phyloP scores from a whole-genome alignment of 306 rosid species.

The Fragaria ananassa region DNA sequence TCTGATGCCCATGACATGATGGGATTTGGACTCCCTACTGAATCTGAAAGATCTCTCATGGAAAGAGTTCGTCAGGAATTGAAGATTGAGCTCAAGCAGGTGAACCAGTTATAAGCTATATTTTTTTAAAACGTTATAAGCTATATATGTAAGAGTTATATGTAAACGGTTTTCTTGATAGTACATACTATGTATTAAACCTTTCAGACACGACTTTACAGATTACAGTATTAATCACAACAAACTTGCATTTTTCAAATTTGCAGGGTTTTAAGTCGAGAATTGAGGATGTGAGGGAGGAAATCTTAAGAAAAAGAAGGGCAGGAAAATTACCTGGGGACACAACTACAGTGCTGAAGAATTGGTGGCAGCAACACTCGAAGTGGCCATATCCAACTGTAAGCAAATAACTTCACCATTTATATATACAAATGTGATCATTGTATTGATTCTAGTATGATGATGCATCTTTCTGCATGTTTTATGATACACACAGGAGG shows the following conservation, averaged over 20 bases:
- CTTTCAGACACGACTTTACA: background rate
- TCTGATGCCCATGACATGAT: constrained; percentile 78
- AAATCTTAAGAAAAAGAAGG: constrained; percentile 90
- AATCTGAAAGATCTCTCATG: constrained; percentile 93
- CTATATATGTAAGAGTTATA: background rate
- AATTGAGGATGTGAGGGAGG: constrained; percentile 98
- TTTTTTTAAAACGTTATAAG: background rate
- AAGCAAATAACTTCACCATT: constrained; percentile 24
- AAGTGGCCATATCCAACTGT: constrained; percentile 99
- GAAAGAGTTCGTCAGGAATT: constrained; percentile 95
- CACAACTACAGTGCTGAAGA: constrained; percentile 90
- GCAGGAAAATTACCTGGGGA: constrained; percentile 98
- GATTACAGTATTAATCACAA: background rate
- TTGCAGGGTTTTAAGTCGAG: constrained; percentile 88
- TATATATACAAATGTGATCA: background rate
- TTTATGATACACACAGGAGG: constrained; percentile 54
- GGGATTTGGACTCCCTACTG: constrained; percentile 97
- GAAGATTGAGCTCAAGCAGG: constrained; percentile 98
- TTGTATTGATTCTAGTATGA: background rate
- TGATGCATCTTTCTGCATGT: background rate
- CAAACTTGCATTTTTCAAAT: background rate
- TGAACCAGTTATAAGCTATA: constrained; percentile 10
- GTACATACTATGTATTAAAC: background rate
- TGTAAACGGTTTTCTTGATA: background rate
- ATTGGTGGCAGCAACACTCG: constrained; percentile 98